phyloP scores from a whole-genome alignment of 768 basidiomycete genomes.

The Botryobasidium botryosum region DNA sequence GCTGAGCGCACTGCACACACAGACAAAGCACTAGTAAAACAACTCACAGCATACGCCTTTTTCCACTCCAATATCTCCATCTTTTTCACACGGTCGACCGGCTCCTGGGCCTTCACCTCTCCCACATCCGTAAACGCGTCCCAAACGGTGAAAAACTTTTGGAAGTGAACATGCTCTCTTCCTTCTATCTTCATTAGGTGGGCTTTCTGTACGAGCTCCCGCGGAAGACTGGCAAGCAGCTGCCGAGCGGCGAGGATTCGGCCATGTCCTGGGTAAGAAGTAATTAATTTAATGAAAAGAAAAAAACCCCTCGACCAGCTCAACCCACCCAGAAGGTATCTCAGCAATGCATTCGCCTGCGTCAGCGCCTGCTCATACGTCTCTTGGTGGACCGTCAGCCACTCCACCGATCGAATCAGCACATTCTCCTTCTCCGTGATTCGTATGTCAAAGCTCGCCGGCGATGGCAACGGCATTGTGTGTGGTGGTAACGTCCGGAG shows the following conservation, averaged over 20 bases:
- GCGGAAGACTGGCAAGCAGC: constrained; percentile 42
- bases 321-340: constrained; percentile 71
- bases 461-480: background rate
- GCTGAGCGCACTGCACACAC: background rate
- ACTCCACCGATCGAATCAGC: constrained; percentile 78
- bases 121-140: constrained; percentile 9
- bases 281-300: background rate
- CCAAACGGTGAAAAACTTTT: constrained; percentile 66
- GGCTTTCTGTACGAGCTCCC: constrained; percentile 31
- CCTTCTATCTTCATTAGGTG: constrained; percentile 7
- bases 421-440: constrained; percentile 40
- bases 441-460: background rate
- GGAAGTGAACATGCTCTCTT: constrained; percentile 50
- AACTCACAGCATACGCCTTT: constrained; percentile 8
- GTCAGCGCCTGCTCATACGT: constrained; percentile 68
- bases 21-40: background rate
- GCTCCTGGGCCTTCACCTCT: constrained; percentile 7
- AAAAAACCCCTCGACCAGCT: too few species aligned
- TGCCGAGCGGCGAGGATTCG: constrained; percentile 49
- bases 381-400: constrained; percentile 63
- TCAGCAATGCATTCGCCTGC: constrained; percentile 73
- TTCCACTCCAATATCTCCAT: constrained; percentile 8
- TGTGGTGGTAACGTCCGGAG: background rate
- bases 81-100: constrained; percentile 7
- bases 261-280: constrained; percentile 39